Evolutionary conservation across 495 filamentous ascomycete genomes (phyloP).

Genomic region (Daldinia caldariorum): DNA sequence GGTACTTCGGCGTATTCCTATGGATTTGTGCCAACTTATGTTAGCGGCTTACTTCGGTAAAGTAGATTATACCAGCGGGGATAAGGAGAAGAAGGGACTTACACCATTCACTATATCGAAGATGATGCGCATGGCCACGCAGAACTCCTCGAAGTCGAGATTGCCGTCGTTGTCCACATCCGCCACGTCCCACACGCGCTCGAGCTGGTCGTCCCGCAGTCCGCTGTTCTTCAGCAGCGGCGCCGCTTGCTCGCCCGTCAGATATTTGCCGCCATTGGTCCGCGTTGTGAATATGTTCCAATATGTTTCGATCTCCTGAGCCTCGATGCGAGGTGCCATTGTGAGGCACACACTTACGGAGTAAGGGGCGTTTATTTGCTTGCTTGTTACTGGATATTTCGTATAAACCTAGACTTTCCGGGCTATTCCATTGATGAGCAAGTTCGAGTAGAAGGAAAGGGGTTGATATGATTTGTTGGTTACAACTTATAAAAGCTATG

Average conservation of each 20-base stretch:
- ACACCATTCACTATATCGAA: conserved; percentile 97
- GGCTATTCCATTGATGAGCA: background rate
- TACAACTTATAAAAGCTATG: conserved; percentile 5
- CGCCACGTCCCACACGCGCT: conserved; percentile 95
- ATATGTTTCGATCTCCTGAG: conserved; percentile 96
- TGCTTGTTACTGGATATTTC: conserved; percentile 3
- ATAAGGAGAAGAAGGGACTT: conserved; percentile 24
- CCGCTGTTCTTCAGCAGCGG: conserved; percentile 95
- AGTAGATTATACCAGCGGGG: background rate
- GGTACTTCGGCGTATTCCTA: conserved; percentile 92
- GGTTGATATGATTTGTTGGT: background rate
- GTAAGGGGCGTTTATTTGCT: background rate
- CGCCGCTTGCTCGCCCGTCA: conserved; percentile 91
- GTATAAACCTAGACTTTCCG: background rate
- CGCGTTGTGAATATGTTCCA: conserved; percentile 98
- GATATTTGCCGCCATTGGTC: conserved; percentile 79
- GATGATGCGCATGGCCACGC: conserved; percentile 96
- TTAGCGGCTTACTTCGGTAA: conserved; percentile 18
- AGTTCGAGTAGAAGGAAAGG: background rate
- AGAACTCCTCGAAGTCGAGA: conserved; percentile 99
- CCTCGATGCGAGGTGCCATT: conserved; percentile 86
- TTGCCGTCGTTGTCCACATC: conserved; percentile 97
- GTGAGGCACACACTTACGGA: conserved; percentile 29
- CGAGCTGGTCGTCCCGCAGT: conserved; percentile 91
- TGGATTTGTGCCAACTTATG: conserved; percentile 7